A percentile compares a stretch with the other conserved stretches of the same genome.
Evolutionary conservation across 2,329 filamentous ascomycete genomes (phyloP).

Genomic region (Penicillium occitanis): DNA sequence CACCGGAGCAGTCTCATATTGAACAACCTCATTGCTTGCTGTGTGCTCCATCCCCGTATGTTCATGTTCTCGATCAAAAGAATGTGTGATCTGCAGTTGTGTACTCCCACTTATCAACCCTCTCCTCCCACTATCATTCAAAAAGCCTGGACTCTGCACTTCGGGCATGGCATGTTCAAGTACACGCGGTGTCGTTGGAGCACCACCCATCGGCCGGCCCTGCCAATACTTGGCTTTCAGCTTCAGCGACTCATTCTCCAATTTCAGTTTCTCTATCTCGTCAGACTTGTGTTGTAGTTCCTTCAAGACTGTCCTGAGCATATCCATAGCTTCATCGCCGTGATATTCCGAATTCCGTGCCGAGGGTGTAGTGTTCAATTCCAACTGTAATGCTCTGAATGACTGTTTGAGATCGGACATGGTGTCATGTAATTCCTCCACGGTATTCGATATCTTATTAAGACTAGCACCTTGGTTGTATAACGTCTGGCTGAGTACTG

Average conservation of each 20-base stretch:
- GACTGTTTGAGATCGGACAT: slow-evolving; percentile 42
- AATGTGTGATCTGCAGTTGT: slow-evolving; percentile 33
- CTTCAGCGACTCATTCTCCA: slow-evolving; percentile 41
- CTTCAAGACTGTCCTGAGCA: slow-evolving; percentile 40
- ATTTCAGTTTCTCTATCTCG: slow-evolving; percentile 40
- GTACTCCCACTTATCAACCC: slow-evolving; percentile 33
- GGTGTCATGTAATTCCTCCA: slow-evolving; percentile 40
- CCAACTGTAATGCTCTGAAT: slow-evolving; percentile 40
- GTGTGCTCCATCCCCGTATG: slow-evolving; percentile 29
- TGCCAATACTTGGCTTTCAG: slow-evolving; percentile 38
- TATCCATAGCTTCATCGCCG: slow-evolving; percentile 32
- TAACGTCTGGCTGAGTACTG: slow-evolving; percentile 36
- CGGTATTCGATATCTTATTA: slow-evolving; percentile 40
- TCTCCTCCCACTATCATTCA: slow-evolving; percentile 36
- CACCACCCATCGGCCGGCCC: slow-evolving; percentile 26
- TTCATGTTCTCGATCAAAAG: slow-evolving; percentile 33
- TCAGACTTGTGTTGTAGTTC: slow-evolving; percentile 42
- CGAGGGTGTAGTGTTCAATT: slow-evolving; percentile 34
- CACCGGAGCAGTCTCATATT: slow-evolving; percentile 25
- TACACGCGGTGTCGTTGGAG: slow-evolving; percentile 12
- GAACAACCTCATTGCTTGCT: slow-evolving; percentile 26
- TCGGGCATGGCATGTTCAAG: slow-evolving; percentile 28
- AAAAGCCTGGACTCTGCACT: slow-evolving; percentile 36
- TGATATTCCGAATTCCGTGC: slow-evolving; percentile 27
- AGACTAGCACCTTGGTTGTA: slow-evolving; percentile 39